Percentiles rank a stretch among this genome's conserved stretches.
phyloP scores from a whole-genome alignment of 2,329 filamentous ascomycete species.

The Periconia sp. region DNA sequence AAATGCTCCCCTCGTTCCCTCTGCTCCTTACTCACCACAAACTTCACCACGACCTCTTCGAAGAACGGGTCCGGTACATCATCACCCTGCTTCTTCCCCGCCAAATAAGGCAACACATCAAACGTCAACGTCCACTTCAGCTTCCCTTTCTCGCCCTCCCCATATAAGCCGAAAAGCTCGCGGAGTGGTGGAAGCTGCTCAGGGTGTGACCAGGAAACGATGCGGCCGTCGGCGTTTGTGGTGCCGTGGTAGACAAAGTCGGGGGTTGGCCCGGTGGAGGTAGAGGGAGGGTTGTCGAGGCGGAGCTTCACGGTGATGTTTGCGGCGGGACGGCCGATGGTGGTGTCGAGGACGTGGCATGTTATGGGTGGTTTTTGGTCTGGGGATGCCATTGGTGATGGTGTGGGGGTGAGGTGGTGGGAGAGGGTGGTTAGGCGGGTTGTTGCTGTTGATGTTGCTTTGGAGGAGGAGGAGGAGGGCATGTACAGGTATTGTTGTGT shows the following conservation, averaged over 20 bases:
- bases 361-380: conserved; percentile 63
- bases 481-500: background rate
- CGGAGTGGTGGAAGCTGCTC: no score
- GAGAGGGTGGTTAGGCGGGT: conserved; percentile 24
- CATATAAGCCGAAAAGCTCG: no score
- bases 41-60: conserved; percentile 58
- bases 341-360: conserved; percentile 84
- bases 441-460: conserved; percentile 6
- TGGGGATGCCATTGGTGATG: conserved; percentile 11
- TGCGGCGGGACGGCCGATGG: conserved; percentile 68
- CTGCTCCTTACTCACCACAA: conserved; percentile 48
- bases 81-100: conserved; percentile 50
- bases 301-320: conserved; percentile 68
- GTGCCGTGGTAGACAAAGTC: conserved; percentile 62
- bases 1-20: conserved; percentile 62
- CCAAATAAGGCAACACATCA: conserved; percentile 70
- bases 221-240: conserved; percentile 76
- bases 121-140: conserved; percentile 71
- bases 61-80: conserved; percentile 50
- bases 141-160: no score
- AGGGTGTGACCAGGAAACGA: conserved; percentile 72
- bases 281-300: conserved; percentile 33
- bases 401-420: conserved; percentile 16
- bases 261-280: conserved; percentile 28
- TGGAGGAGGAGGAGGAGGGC: background rate